Percentiles rank a stretch among this genome's conserved stretches.
These are phyloP conservation scores for Amoebophrya sp. DNA, from an alignment of 169 alveolate genomes.

Conservation along the genomic window DNA sequence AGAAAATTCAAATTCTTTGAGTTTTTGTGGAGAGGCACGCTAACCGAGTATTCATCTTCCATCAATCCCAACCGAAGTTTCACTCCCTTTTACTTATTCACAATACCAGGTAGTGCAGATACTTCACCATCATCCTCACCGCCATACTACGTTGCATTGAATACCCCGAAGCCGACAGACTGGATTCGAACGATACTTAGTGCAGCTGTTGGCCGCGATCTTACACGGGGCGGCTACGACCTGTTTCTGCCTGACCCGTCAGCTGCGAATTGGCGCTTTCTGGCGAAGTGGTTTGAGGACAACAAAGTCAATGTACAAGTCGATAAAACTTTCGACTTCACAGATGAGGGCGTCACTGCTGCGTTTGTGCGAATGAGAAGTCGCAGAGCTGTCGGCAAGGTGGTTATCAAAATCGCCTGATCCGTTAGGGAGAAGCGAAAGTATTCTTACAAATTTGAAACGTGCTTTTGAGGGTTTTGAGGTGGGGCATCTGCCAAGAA, in stretches of 20 bases:
- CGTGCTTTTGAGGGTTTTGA: too few relatives aligned
- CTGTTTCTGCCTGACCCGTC: not conserved
- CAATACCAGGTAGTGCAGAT: not conserved
- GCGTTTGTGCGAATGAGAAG: not conserved
- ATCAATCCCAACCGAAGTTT: not conserved
- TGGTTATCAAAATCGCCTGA: not conserved
- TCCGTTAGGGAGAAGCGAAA: too few relatives aligned
- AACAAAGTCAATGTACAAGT: not conserved
- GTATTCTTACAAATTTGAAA: too few relatives aligned
- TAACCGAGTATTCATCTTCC: not conserved
- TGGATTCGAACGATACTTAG: not conserved
- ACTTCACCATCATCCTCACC: not conserved
- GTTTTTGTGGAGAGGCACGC: not conserved
- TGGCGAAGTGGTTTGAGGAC: not conserved
- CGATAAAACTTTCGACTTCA: not conserved
- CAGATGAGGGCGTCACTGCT: not conserved
- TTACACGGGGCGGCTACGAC: not conserved
- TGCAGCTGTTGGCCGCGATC: not conserved
- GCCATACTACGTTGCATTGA: conserved; percentile 12
- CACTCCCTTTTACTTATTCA: not conserved
- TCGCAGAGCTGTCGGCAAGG: not conserved
- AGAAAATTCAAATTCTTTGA: not conserved
- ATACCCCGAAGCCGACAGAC: conserved; percentile 14
- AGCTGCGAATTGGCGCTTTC: not conserved
- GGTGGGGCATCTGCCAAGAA: too few relatives aligned